Evolutionary conservation across 2,329 filamentous ascomycete species (phyloP), one percentile per base, ranked within the genome.

Genomic region (Furcasterigmium furcatum): DNA sequence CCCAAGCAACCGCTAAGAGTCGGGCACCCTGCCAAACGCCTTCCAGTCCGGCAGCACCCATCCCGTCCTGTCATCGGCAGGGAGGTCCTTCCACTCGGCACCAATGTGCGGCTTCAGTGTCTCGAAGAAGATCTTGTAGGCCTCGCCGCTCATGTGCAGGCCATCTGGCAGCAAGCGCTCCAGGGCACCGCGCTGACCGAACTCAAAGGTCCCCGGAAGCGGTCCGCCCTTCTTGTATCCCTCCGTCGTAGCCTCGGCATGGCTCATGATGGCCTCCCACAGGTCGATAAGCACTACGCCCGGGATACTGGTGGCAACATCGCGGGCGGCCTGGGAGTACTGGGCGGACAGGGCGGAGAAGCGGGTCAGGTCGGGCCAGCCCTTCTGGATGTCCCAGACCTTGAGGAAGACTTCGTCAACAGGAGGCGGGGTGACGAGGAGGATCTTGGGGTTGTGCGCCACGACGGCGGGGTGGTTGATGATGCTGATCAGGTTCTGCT

Each of bases 381-480:
- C 78, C 49, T 69, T 64, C 2, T 58, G 66, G 16, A 69, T 58
- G 58, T 80, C 77, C 27, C 74, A 63, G 49, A 60, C 60, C 43
- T 72, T 71, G 30, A 80, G 67, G 49, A 84, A 79, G 61, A 89
- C 84, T 66, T 95, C 85, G 56, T 96, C 87, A 42, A 95, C 66
- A 0, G 91, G 91, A 2, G 91, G 88, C 21, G 92, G 90, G 0
- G 89, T 87, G 40, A 96, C 76, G 6, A 97, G 71, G 38, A 96
- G 73, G 45, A 91, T 84, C 43, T 79, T 82, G 21, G 88, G 83
- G 29, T 78, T 74, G 58, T 96, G 91, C 6, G 80, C 83, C 46
- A 67, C 65, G 48, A 95, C 76, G 46, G 72, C 70, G 8, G 85
- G 80, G 63, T 96, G 88, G 4, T 73, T 81, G 57, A 95, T 69